phyloP scores from a whole-genome alignment of 2,329 filamentous ascomycete species.

The Alternaria solani region DNA sequence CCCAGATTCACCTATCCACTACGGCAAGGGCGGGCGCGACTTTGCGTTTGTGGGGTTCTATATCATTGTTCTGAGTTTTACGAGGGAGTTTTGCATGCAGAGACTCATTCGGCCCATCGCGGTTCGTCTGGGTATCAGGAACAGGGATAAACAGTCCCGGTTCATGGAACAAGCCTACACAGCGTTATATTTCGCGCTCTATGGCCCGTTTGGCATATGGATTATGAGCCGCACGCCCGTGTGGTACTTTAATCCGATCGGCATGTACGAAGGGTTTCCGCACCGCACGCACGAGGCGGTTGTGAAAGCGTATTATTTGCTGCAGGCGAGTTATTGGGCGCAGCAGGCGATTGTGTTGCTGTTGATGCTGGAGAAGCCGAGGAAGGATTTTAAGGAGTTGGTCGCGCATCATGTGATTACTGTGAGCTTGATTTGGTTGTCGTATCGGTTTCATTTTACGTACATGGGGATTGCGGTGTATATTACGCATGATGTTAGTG shows the following conservation, averaged over 20 bases:
- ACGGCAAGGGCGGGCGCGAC: slow-evolving; percentile 89
- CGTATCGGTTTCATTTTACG: slow-evolving; percentile 96
- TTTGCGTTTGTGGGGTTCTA: slow-evolving; percentile 90
- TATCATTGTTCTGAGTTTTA: slow-evolving; percentile 87
- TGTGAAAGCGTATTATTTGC: slow-evolving; percentile 96
- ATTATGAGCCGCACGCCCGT: slow-evolving; percentile 91
- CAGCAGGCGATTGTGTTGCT: slow-evolving; percentile 91
- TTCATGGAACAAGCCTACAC: slow-evolving; percentile 99
- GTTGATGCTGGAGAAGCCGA: slow-evolving; percentile 87
- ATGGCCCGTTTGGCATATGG: slow-evolving; percentile 84
- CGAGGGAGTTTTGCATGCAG: slow-evolving; percentile 96
- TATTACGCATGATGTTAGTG: slow-evolving; percentile 91
- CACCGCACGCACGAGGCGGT: slow-evolving; percentile 79
- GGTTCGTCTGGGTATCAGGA: slow-evolving; percentile 71
- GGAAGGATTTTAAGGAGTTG: slow-evolving; percentile 95
- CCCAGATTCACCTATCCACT: slow-evolving; percentile 63
- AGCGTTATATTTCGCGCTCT: slow-evolving; percentile 84
- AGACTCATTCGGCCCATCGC: slow-evolving; percentile 81
- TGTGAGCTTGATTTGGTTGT: slow-evolving; percentile 80
- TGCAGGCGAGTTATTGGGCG: slow-evolving; percentile 94
- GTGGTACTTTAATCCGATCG: slow-evolving; percentile 93
- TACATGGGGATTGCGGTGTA: slow-evolving; percentile 94
- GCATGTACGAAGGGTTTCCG: slow-evolving; percentile 90
- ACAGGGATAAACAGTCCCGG: slow-evolving; percentile 79
- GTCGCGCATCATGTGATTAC: slow-evolving; percentile 92